Percentiles rank a stretch among this genome's conserved stretches.
phyloP scores from a whole-genome alignment of 2,329 filamentous ascomycete species.

The Intubia oerlemansii region DNA sequence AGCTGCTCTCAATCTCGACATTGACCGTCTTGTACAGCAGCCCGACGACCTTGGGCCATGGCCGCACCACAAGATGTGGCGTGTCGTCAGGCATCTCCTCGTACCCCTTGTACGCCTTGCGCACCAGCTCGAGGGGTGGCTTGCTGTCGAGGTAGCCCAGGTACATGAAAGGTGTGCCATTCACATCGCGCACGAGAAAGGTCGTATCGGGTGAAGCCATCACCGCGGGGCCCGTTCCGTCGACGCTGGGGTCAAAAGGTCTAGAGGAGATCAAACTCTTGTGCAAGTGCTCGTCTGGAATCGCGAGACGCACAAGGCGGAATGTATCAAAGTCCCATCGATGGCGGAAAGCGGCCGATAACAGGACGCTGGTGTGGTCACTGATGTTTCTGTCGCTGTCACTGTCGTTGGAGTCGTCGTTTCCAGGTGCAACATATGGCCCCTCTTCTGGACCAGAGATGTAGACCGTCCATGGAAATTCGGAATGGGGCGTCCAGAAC shows the following conservation, averaged over 20 bases:
- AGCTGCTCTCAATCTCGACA: background rate
- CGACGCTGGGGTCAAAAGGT: no score
- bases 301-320: no score
- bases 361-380: constrained; percentile 24
- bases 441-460: constrained; percentile 5
- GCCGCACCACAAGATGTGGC: constrained; percentile 25
- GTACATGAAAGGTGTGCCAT: constrained; percentile 19
- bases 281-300: no score
- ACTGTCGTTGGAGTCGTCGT: constrained; percentile 1
- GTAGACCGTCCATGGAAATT: constrained; percentile 16
- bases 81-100: constrained; percentile 19
- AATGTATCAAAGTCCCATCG: constrained; percentile 20
- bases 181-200: constrained; percentile 20
- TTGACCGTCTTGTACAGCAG: constrained; percentile 25
- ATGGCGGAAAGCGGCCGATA: constrained; percentile 26
- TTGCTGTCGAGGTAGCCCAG: constrained; percentile 19
- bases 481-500: constrained; percentile 16
- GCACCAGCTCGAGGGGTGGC: constrained; percentile 20
- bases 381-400: no score
- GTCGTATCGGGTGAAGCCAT: constrained; percentile 2
- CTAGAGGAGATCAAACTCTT: no score
- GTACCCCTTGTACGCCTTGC: constrained; percentile 15
- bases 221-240: no score
- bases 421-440: background rate
- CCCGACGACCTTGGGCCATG: constrained; percentile 33